Evolutionary conservation across 306 rosid genomes (phyloP), one percentile per base, ranked within the genome.

Genomic region (Glycine soja): DNA sequence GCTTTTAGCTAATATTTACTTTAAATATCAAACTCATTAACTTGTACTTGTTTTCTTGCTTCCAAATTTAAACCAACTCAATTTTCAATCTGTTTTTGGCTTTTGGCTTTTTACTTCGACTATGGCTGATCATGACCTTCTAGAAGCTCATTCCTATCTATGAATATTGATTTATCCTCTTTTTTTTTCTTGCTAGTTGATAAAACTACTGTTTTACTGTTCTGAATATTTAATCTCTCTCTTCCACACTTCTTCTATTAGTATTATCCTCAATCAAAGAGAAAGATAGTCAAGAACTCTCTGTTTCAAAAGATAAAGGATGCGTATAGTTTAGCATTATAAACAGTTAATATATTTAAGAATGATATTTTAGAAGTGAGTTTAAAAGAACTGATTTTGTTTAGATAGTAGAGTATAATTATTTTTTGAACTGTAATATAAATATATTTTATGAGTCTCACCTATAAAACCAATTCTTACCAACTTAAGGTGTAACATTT

Each of bases 21-120:
- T 75, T 32, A 45, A 24, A 62, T 62, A 62, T 32, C 72, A 76
- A 46, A 30, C 47, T 61, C 34, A 59, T 19, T 14, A 59, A 3
- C 59, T 61, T 45, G 10, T 47, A 47, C 50, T 62, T n/a, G 34
- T 45, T 45, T 45, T 61, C 70, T 75, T 75, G 59, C 70, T 46
- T 32, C 58, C 70, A 61, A 46, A 14, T 75, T 61, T 59, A 75
- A 75, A 75, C 79, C 34, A 7, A 58, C 57, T 43, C 3, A 43
- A 24, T 24, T 24, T 24, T 24, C 30, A 24, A 45, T n/a, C 13
- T 47, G 4, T 14, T 62, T 46, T 14, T 59, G 68, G 30, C 30
- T 24, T 24, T 24, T 24, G 30, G 4, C 34, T 62, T 62, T 62
- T 0, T 32, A 4, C 50, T 46, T 62, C 71, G 46, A 4, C 36